A percentile compares a stretch with the other conserved stretches of the same genome.
These are phyloP conservation scores for Hysterium pulicare DNA, from an alignment of 2,329 filamentous ascomycete species.

Conservation along the genomic window DNA sequence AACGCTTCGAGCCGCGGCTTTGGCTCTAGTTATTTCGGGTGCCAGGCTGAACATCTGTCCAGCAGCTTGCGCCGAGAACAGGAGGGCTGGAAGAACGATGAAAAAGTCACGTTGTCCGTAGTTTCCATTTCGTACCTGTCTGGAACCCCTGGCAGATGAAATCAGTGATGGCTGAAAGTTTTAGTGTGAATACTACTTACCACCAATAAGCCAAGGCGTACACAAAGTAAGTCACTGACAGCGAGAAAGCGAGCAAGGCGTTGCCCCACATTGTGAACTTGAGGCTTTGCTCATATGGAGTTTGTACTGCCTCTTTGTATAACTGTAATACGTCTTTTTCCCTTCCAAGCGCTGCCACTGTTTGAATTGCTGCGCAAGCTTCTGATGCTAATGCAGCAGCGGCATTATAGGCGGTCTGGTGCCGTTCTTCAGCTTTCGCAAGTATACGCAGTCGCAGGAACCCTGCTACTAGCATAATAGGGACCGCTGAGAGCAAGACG, in stretches of 20 bases:
- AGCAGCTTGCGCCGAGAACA: constrained; percentile 47
- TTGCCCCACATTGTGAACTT: constrained; percentile 41
- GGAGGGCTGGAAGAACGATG: constrained; percentile 44
- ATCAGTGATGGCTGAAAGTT: neutral
- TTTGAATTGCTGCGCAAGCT: constrained; percentile 64
- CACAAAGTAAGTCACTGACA: constrained; percentile 47
- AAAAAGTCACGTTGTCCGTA: constrained; percentile 44
- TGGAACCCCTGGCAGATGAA: constrained; percentile 24
- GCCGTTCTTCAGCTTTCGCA: constrained; percentile 59
- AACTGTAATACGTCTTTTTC: constrained; percentile 38
- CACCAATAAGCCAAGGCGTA: constrained; percentile 51
- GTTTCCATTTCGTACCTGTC: constrained; percentile 41
- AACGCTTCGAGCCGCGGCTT: constrained; percentile 43
- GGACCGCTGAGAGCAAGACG: constrained; percentile 48
- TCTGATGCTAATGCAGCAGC: constrained; percentile 65
- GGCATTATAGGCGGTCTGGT: constrained; percentile 62
- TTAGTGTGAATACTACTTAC: constrained; percentile 15
- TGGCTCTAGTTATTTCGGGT: constrained; percentile 45
- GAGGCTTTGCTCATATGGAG: constrained; percentile 40
- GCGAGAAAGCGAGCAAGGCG: constrained; percentile 42
- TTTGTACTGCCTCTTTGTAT: constrained; percentile 37
- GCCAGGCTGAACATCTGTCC: constrained; percentile 47
- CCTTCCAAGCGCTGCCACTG: constrained; percentile 46
- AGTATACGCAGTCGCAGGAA: constrained; percentile 48
- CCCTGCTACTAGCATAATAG: constrained; percentile 46